phyloP scores from a whole-genome alignment of 257 asterid species.

The Plantago elongata region DNA sequence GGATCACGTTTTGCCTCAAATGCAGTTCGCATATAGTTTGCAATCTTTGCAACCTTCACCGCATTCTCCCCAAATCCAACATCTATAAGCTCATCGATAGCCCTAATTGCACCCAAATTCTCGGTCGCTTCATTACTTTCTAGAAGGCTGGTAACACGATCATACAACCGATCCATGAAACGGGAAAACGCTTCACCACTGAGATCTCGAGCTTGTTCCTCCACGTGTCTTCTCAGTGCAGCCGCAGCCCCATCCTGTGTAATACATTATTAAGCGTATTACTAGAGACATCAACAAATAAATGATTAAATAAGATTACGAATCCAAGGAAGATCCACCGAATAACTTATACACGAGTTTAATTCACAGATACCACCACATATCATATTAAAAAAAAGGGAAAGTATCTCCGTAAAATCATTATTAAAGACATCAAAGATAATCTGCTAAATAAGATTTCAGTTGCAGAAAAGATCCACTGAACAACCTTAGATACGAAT shows the following conservation, averaged over 20 bases:
- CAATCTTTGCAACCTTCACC: slow-evolving; percentile 76
- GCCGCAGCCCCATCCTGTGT: slow-evolving; percentile 80
- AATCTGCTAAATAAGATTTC: not conserved
- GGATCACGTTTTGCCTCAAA: slow-evolving; percentile 92
- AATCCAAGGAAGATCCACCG: slow-evolving; percentile 7
- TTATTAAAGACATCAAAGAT: slow-evolving; percentile 9
- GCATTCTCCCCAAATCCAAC: slow-evolving; percentile 87
- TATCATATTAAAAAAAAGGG: not conserved
- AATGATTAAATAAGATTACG: not conserved
- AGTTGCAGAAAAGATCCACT: no score
- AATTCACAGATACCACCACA: slow-evolving; percentile 9
- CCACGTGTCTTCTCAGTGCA: slow-evolving; percentile 70
- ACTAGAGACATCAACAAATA: not conserved
- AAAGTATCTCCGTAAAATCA: no score
- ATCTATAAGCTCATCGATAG: slow-evolving; percentile 94
- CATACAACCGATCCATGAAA: slow-evolving; percentile 88
- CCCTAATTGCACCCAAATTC: slow-evolving; percentile 93
- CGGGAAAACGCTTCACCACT: slow-evolving; percentile 79
- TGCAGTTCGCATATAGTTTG: slow-evolving; percentile 79
- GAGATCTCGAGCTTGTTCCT: slow-evolving; percentile 90
- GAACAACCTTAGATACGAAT: not conserved
- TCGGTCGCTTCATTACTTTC: slow-evolving; percentile 88
- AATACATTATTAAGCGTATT: slow-evolving; percentile 16
- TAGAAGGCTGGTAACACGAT: slow-evolving; percentile 65
- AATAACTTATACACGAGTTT: not conserved